Evolutionary conservation across 805 yeast species (phyloP), one percentile per base, ranked within the genome.

Genomic region (Huiozyma sinensis): DNA sequence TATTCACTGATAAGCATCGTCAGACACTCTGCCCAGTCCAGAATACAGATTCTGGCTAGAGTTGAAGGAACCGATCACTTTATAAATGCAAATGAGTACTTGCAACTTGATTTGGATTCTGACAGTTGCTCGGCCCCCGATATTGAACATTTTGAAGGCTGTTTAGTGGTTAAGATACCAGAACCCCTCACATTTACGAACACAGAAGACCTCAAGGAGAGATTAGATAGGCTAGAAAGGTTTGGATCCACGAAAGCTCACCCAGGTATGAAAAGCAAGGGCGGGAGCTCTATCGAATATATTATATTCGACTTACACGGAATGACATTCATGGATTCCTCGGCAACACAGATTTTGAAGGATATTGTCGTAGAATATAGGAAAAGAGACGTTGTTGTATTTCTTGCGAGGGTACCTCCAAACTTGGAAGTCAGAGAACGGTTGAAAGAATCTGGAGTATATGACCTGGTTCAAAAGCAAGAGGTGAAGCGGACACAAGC

Each of bases 161-260:
- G 88, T 44, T 66, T 89, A 33, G 76, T 87, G 29, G 82, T 88
- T 33, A 82, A 81, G 50, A 75, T 88, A 37, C 88, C 95, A 0
- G 96, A 88, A 56, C 95, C 96, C 1, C 67, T 88, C 47, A 85
- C 89, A 5, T 88, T 88, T 62, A 86, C 95, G 35, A 88, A 89
- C 60, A 73, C 89, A 6, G 82, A 82, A 28, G 94, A 85, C 52
- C 67, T 88, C 48, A 77, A 81, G 48, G 69, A 75, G 45, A 68
- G 90, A 33, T 65, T 88, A 46, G 67, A 71, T 37, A 68, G 95
- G 38, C 65, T 88, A 29, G 95, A 88, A 57, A 65, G 75, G 43
- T 85, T 83, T 54, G 94, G 95, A 0, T 78, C 94, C 0, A 70
- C 79, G 27, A 72, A 70, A 40, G 75, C 74, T 11, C 95, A 88